Evolutionary conservation across 2,329 filamentous ascomycete species (phyloP).

Genomic region (Fusarium pseudoanthophilum): DNA sequence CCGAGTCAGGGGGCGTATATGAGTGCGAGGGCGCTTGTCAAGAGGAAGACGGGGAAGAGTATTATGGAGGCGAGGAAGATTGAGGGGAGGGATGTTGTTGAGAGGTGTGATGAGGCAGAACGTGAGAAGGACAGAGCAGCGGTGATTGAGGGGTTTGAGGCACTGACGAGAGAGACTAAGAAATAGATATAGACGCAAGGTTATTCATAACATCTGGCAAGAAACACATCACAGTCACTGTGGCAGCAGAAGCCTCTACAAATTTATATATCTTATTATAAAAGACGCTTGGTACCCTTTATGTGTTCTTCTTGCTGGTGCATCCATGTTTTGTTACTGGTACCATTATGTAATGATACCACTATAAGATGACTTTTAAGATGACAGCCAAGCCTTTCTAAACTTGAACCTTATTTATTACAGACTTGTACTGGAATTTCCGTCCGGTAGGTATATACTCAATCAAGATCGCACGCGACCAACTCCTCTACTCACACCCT

Average conservation of each 20-base stretch:
- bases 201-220: not conserved
- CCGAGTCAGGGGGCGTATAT: not conserved
- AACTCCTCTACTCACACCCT: rapidly evolving
- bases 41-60: not conserved
- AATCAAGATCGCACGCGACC: rapidly evolving
- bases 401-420: not conserved
- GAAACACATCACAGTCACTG: not conserved
- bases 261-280: rapidly evolving
- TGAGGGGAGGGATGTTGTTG: not conserved
- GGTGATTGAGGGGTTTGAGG: not conserved
- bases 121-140: rapidly evolving
- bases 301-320: rapidly evolving
- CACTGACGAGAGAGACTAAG: rapidly evolving
- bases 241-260: not conserved
- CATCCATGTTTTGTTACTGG: rapidly evolving
- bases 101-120: not conserved
- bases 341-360: not conserved
- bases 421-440: not conserved
- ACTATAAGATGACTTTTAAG: not conserved
- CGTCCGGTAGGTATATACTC: rapidly evolving
- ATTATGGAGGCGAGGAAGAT: not conserved
- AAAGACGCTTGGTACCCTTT: rapidly evolving
- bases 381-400: not conserved
- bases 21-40: conserved; percentile 6
- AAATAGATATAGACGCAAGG: too few species aligned